A percentile compares a stretch with the other conserved stretches of the same genome.
phyloP scores from a whole-genome alignment of 1,139 yeast species.

The Kodamaea alishanica region DNA sequence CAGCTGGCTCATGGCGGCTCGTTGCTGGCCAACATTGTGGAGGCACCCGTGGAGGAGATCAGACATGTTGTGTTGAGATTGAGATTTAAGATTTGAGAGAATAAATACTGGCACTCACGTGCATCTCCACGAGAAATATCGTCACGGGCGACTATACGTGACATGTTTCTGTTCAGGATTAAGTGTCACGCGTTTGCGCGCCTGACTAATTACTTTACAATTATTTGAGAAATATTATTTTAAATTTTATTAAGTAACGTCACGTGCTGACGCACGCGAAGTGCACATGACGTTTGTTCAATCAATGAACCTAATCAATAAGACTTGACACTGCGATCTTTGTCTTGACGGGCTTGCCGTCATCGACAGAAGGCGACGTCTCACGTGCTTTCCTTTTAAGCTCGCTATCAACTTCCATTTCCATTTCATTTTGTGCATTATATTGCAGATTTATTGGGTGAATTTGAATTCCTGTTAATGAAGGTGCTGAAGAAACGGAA shows the following conservation, averaged over 20 bases:
- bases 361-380: not conserved
- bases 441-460: no score
- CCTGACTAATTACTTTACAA: no score
- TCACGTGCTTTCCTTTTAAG: conserved; percentile 3
- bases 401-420: conserved; percentile 5
- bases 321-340: conserved; percentile 28
- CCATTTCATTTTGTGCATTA: conserved; percentile 2
- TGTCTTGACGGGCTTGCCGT: conserved; percentile 10
- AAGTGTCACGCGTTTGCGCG: no score
- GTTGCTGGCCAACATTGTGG: conserved; percentile 63
- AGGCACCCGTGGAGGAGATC: conserved; percentile 48
- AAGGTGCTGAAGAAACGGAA: conserved; percentile 26
- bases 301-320: conserved; percentile 17
- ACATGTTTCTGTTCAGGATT: no score
- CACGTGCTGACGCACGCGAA: not conserved
- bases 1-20: conserved; percentile 71
- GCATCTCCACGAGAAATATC: no score
- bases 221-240: not conserved
- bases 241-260: not conserved
- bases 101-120: no score
- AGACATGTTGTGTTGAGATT: conserved; percentile 3
- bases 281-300: not conserved
- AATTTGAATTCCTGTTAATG: conserved; percentile 5
- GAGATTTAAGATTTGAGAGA: not conserved
- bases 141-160: no score